phyloP scores from a whole-genome alignment of 768 basidiomycete species.

The Amanita exitialis region DNA sequence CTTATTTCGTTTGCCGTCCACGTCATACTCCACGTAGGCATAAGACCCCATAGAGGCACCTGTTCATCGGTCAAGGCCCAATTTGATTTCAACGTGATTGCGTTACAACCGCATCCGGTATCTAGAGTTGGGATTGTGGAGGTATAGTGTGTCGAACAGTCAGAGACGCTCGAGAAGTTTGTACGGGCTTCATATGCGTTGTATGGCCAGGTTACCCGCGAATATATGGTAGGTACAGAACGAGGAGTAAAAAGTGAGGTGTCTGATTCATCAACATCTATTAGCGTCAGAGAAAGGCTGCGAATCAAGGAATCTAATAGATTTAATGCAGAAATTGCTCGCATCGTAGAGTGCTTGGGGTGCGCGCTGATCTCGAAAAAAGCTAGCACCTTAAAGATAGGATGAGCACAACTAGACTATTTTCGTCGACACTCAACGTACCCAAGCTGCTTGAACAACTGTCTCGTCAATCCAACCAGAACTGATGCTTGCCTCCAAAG shows the following conservation, averaged over 20 bases:
- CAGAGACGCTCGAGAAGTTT: neutral
- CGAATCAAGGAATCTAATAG: conserved; percentile 64
- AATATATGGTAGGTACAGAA: conserved; percentile 27
- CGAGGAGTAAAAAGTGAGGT: conserved; percentile 38
- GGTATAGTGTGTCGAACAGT: conserved; percentile 3
- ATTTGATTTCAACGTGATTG: conserved; percentile 38
- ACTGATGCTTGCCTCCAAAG: conserved; percentile 62
- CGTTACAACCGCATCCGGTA: conserved; percentile 34
- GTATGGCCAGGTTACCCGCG: conserved; percentile 22
- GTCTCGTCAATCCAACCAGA: conserved; percentile 67
- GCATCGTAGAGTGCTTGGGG: conserved; percentile 43
- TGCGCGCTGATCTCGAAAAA: conserved; percentile 68
- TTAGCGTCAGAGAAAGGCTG: conserved; percentile 41
- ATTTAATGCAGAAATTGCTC: conserved; percentile 45
- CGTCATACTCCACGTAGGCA: neutral
- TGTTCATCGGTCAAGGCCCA: conserved; percentile 43
- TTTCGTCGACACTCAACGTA: conserved; percentile 20
- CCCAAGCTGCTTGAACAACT: conserved; percentile 71
- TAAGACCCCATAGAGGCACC: conserved; percentile 25
- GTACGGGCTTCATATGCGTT: conserved; percentile 11
- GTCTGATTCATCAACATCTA: conserved; percentile 49
- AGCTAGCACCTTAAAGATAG: conserved; percentile 42
- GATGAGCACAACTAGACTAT: neutral
- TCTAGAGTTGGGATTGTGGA: conserved; percentile 10
- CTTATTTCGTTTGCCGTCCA: conserved; percentile 46